Evolutionary conservation across 768 basidiomycete genomes (phyloP).

Genomic region (Boletus tomentosulus): DNA sequence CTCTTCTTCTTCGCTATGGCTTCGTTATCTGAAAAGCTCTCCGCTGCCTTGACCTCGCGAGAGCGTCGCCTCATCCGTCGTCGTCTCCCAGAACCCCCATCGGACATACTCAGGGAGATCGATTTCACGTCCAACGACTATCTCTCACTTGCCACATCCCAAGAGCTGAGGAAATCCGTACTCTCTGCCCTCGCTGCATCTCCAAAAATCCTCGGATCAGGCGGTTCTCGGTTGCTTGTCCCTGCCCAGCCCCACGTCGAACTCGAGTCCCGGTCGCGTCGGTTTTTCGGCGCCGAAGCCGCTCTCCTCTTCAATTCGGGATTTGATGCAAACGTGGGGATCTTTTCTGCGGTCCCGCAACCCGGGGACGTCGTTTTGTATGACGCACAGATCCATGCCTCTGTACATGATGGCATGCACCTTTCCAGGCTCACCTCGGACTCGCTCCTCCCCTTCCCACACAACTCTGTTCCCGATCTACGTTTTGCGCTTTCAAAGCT

Average conservation of each 20-base stretch:
- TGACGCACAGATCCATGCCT: constrained; percentile 88
- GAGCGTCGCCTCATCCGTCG: constrained; percentile 66
- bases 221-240: constrained; percentile 83
- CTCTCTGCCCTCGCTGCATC: constrained; percentile 46
- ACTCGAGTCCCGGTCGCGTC: constrained; percentile 65
- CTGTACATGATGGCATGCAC: constrained; percentile 88
- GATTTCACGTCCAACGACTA: constrained; percentile 95
- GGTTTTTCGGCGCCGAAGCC: constrained; percentile 57
- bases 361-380: constrained; percentile 71
- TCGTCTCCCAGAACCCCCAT: constrained; percentile 54
- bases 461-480: constrained; percentile 64
- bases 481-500: constrained; percentile 41
- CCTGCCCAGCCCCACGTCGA: constrained; percentile 50
- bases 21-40: constrained; percentile 38
- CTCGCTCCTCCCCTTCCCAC: constrained; percentile 51
- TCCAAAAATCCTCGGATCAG: constrained; percentile 74
- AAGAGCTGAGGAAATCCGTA: constrained; percentile 52
- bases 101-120: constrained; percentile 31
- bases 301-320: constrained; percentile 90
- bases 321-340: constrained; percentile 86
- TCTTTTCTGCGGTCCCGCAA: constrained; percentile 58
- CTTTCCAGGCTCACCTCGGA: constrained; percentile 44
- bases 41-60: constrained; percentile 57
- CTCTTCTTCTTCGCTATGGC: constrained; percentile 15
- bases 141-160: constrained; percentile 70